Percentiles rank a stretch among this genome's conserved stretches.
Conservation (phyloP, 495 filamentous ascomycete species). For the Hypoxylon rickii region DNA sequence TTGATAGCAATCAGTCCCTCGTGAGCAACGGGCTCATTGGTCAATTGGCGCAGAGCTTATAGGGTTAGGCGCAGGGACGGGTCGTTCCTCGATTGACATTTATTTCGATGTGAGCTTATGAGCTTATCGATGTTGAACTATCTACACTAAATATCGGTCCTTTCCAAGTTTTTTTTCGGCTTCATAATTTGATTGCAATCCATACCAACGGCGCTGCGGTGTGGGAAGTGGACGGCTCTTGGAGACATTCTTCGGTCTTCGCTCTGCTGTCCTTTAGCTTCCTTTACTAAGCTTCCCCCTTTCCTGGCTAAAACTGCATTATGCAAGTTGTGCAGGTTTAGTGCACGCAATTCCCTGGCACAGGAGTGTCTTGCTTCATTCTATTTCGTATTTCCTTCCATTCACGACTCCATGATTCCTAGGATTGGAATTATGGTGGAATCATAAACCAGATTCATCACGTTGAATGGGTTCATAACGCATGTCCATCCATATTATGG, state of each 20-base stretch:
- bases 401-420: too few relatives aligned
- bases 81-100: conserved; percentile 24
- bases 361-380: neutral
- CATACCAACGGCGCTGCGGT: too few relatives aligned
- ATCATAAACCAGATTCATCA: too few relatives aligned
- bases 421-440: too few relatives aligned
- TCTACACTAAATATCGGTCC: neutral
- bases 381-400: too few relatives aligned
- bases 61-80: conserved; percentile 19
- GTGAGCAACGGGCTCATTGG: conserved; percentile 10
- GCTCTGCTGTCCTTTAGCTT: too few relatives aligned
- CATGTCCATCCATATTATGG: too few relatives aligned
- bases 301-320: conserved; percentile 5
- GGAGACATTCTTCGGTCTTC: too few relatives aligned
- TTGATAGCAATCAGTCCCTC: neutral
- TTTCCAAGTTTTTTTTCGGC: conserved; percentile 23
- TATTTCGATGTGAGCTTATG: too few relatives aligned
- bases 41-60: conserved; percentile 20
- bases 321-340: conserved; percentile 15
- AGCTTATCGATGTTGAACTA: conserved; percentile 6
- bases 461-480: too few relatives aligned
- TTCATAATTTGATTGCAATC: neutral
- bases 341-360: conserved; percentile 13
- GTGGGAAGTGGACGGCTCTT: too few relatives aligned
- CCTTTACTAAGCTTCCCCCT: neutral